Evolutionary conservation across 2,329 filamentous ascomycete species (phyloP).

Genomic region (Purpureocillium lavendulum): DNA sequence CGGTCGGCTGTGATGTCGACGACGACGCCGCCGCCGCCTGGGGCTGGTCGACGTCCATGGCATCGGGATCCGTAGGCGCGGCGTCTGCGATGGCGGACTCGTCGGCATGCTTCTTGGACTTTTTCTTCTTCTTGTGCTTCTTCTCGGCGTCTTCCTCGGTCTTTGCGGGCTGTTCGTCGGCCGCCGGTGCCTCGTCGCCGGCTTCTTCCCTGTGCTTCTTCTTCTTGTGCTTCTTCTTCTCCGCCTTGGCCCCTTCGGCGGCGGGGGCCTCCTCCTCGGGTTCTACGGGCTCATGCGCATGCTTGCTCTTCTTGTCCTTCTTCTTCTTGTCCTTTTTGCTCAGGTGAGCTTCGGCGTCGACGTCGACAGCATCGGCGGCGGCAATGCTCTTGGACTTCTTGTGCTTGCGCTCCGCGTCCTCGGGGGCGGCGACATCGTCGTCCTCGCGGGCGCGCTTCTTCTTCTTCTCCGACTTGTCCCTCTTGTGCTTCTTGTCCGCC

Average conservation of each 20-base stretch:
- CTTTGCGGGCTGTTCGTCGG: slow-evolving; percentile 13
- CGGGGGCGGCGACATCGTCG: slow-evolving; percentile 20
- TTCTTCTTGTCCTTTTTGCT: slow-evolving; percentile 16
- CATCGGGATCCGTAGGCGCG: slow-evolving; percentile 17
- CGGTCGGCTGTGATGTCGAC: no score
- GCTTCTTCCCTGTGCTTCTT: slow-evolving; percentile 21
- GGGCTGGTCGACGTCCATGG: slow-evolving; percentile 31
- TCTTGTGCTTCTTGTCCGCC: slow-evolving; percentile 31
- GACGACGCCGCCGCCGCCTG: slow-evolving; percentile 15
- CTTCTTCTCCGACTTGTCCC: slow-evolving; percentile 23
- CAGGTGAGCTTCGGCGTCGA: slow-evolving; percentile 13
- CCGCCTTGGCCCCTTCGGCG: slow-evolving; percentile 2
- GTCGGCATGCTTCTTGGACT: slow-evolving; percentile 22
- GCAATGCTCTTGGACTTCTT: slow-evolving; percentile 42
- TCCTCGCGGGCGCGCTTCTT: slow-evolving; percentile 39
- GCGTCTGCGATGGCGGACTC: slow-evolving; percentile 6
- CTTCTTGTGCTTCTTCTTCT: slow-evolving; percentile 15
- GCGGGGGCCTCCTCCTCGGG: background rate
- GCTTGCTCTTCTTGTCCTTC: slow-evolving; percentile 6
- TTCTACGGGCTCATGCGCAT: slow-evolving; percentile 9
- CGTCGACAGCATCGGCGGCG: slow-evolving; percentile 13
- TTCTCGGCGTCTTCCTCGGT: slow-evolving; percentile 8
- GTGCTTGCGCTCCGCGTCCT: slow-evolving; percentile 33
- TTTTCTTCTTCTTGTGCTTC: slow-evolving; percentile 22
- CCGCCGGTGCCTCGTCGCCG: background rate